Evolutionary conservation across 2,329 filamentous ascomycete genomes (phyloP), one percentile per base, ranked within the genome.

Genomic region (Grosmannia huntii): DNA sequence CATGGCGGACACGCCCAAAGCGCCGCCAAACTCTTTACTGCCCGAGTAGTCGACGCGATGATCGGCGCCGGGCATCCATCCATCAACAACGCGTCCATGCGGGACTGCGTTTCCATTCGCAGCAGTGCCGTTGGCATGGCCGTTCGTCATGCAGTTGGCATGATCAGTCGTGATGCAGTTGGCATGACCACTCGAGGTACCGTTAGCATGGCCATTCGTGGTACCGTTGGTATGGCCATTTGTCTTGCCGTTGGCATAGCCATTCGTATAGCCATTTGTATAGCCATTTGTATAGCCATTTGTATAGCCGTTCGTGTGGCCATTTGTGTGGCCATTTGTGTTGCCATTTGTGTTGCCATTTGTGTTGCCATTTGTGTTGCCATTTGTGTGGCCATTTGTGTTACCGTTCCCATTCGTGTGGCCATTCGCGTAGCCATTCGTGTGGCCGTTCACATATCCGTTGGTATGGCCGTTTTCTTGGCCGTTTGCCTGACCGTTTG

Each of bases 11-110:
- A 91, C 86, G 58, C 94, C 92, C n/a, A 80, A 69, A 3, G 89
- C 85, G 60, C 94, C 94, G 62, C 92, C 92, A 68, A 97, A 99
- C 69, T 99, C 95, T 65, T 82, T 80, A 62, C 80, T 75, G 62
- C 79, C 82, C 1, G 81, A 84, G 66, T 79, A 75, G 72, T 87
- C 84, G 59, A 86, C 64, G 70, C 79, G 84, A 65, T 78, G 80
- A 65, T 86, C 82, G 65, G 76, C 75, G 52, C 80, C 82, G 25
- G 78, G 76, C 63, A 68, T 74, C 80, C 81, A 84, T 58, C 82
- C 82, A 64, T 84, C 82, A 27, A 79, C 65, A 19, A 74, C 55
- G 52, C 71, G 66, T 11, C 6, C 59, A 11, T 41, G 25, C 2
- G 48, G 58, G 4, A 57, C 60, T 55, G 52, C 59, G 53, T 71